Percentiles rank a stretch among this genome's conserved stretches.
These are phyloP conservation scores for Barnettozyma pratensis DNA, from an alignment of 805 yeast genomes.

Conservation along the genomic window DNA sequence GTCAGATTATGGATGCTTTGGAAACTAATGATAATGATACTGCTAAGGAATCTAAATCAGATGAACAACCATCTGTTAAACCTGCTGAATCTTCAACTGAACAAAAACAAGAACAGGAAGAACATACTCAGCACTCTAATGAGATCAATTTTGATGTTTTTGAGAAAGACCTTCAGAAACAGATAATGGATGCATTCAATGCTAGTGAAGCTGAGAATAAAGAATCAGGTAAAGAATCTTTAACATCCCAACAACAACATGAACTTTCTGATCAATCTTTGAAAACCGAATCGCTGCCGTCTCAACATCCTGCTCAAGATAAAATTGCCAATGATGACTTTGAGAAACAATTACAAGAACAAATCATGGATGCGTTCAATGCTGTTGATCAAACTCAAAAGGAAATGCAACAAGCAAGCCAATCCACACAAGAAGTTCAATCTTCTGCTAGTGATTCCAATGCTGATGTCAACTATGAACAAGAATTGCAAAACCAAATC, in stretches of 20 bases:
- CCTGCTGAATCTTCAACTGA: not conserved
- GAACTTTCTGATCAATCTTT: not conserved
- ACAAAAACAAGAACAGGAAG: not conserved
- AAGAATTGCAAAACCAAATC: slow-evolving; percentile 16
- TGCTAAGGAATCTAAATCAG: not conserved
- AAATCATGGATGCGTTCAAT: slow-evolving; percentile 22
- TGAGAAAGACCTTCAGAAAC: slow-evolving; percentile 20
- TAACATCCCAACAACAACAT: not conserved
- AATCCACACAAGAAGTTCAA: not conserved
- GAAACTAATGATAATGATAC: slow-evolving; percentile 1
- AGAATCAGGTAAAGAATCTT: not conserved
- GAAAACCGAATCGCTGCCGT: not conserved
- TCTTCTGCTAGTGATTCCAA: not conserved
- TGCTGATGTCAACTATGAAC: slow-evolving; percentile 15
- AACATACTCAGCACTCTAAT: not conserved
- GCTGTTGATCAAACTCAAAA: slow-evolving; percentile 13
- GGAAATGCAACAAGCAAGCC: not conserved
- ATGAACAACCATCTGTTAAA: not conserved
- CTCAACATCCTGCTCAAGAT: not conserved
- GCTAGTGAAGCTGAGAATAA: slow-evolving; percentile 3
- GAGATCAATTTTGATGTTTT: slow-evolving; percentile 7
- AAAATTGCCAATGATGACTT: slow-evolving; percentile 10
- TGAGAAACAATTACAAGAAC: slow-evolving; percentile 19
- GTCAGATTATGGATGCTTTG: slow-evolving; percentile 17
- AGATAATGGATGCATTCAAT: slow-evolving; percentile 21